phyloP scores from a whole-genome alignment of 2,329 filamentous ascomycete species.

The Talaromyces islandicus region DNA sequence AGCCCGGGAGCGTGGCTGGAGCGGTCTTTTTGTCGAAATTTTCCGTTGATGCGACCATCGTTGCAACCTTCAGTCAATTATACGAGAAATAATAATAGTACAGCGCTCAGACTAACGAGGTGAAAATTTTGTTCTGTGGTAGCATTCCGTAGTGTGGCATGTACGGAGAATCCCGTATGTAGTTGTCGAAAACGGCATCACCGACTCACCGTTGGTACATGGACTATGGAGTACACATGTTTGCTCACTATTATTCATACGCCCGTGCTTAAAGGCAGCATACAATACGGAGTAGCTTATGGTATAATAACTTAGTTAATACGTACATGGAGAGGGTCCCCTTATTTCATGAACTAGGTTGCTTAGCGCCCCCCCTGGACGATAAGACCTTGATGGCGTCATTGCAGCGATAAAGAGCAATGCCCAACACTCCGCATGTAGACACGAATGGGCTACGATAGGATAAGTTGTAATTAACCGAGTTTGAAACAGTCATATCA shows the following conservation, averaged over 20 bases:
- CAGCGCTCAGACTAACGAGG: background rate
- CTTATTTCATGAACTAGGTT: background rate
- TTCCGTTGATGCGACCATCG: background rate
- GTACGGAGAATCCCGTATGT: too few species aligned
- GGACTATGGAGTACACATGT: background rate
- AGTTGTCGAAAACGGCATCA: background rate
- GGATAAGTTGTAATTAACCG: background rate
- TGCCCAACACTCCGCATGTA: background rate
- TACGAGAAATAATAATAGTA: background rate
- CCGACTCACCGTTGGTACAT: background rate
- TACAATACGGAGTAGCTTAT: background rate
- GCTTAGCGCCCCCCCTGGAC: background rate
- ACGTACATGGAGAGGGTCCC: background rate
- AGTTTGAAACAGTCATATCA: background rate
- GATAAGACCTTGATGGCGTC: background rate
- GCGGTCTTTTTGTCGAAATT: background rate
- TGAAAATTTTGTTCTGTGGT: background rate
- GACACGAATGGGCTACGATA: too few species aligned
- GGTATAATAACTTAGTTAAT: background rate
- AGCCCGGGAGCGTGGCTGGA: background rate
- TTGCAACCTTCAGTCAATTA: background rate
- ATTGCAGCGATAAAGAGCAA: background rate
- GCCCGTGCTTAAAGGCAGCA: too few species aligned
- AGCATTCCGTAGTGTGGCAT: too few species aligned
- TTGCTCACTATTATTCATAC: background rate